Percentiles rank a stretch among this genome's conserved stretches.
These are phyloP conservation scores for Colletotrichum karsti DNA, from an alignment of 2,329 filamentous ascomycete species.

Conservation along the genomic window DNA sequence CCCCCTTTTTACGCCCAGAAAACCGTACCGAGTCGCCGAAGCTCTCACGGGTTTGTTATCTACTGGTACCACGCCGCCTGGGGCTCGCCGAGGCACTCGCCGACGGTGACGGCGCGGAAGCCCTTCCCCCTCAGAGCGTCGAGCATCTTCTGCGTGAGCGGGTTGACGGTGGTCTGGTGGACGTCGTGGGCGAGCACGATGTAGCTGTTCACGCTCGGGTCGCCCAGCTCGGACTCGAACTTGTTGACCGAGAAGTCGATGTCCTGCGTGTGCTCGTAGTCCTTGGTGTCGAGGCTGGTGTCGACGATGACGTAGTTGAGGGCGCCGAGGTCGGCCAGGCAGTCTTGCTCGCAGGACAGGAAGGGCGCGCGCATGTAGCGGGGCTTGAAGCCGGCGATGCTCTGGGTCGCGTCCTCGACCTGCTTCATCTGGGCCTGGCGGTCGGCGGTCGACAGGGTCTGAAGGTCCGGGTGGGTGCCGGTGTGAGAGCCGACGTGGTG, in stretches of 20 bases:
- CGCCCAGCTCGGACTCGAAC: conserved; percentile 37
- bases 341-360: conserved; percentile 46
- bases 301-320: conserved; percentile 65
- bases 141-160: conserved; percentile 45
- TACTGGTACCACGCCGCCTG: conserved; percentile 58
- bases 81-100: conserved; percentile 64
- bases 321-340: conserved; percentile 23
- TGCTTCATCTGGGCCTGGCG: conserved; percentile 49
- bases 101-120: conserved; percentile 60
- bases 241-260: conserved; percentile 55
- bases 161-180: conserved; percentile 44
- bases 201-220: conserved; percentile 41
- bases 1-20: background rate
- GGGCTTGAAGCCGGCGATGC: conserved; percentile 50
- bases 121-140: conserved; percentile 48
- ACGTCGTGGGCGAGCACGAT: conserved; percentile 64
- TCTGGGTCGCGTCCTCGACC: conserved; percentile 53
- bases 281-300: conserved; percentile 68
- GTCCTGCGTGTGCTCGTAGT: conserved; percentile 62
- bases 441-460: conserved; percentile 41
- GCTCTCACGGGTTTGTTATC: too few relatives aligned
- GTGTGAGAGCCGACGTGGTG: conserved; percentile 50
- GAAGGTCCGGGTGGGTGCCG: conserved; percentile 55
- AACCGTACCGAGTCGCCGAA: too few relatives aligned
- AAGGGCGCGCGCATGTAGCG: conserved; percentile 55